These are phyloP conservation scores for Candida sp. DNA, from an alignment of 1,139 yeast species.

Conservation along the genomic window DNA sequence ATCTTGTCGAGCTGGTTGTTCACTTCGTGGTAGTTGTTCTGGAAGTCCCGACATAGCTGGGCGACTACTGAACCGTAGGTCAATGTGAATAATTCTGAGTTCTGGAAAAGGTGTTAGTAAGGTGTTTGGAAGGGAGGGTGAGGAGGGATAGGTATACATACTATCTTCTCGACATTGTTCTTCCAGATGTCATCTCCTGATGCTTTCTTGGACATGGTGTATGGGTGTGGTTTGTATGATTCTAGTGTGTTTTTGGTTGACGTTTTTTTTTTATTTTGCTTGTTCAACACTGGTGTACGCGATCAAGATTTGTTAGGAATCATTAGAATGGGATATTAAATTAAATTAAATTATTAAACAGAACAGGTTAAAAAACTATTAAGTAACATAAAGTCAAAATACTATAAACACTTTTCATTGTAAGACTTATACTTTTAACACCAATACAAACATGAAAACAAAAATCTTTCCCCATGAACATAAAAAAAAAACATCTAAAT, in stretches of 20 bases:
- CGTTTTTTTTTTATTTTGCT: neutral
- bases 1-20: constrained; percentile 85
- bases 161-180: constrained; percentile 84
- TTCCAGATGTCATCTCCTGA: constrained; percentile 93
- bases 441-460: no score
- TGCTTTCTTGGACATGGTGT: constrained; percentile 15
- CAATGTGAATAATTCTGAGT: constrained; percentile 89
- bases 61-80: constrained; percentile 96
- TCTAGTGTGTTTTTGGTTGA: neutral
- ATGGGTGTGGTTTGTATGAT: neutral
- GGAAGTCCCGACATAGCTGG: constrained; percentile 87
- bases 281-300: neutral
- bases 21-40: constrained; percentile 76
- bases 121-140: neutral
- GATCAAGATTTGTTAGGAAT: neutral
- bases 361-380: neutral
- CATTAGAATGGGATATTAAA: neutral
- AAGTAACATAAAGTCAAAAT: neutral
- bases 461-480: no score
- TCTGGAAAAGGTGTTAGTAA: constrained; percentile 35
- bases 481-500: constrained; percentile 5
- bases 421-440: no score
- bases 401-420: neutral
- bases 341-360: neutral
- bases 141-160: constrained; percentile 33